Base-by-base conservation (phyloP, 2,329 filamentous ascomycete species). In the Emmonsia crescens region DNA sequence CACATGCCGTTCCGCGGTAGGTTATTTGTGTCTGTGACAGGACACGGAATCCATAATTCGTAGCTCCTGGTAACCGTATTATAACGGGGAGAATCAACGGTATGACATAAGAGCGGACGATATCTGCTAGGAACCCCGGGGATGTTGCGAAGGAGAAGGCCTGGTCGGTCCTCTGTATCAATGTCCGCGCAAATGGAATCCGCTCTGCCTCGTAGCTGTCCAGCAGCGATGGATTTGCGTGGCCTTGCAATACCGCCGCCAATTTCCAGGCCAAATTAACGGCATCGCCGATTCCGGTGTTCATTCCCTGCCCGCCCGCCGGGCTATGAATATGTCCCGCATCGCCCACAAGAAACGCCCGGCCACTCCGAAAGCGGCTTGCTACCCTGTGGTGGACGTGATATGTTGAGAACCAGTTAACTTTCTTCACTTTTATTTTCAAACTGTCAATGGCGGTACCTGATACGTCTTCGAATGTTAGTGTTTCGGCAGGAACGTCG, bases 271-370 rank as follows among this genome's bases (percentile, higher is more conserved):
- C 78, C 24, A 57, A 40, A 61, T 84, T 83, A 36, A 80, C 73
- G 0, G 80, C 77, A 61, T 84, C 82, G 29, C 80, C 78, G 24
- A 84, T 75, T 0, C 82, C 81, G 0, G 80, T 80, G 66, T 85
- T 84, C 79, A 85, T 81, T 0, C 83, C 83, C 66, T 83, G 82
- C 0, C 80, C 83, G 1, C 81, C 83, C 0, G 79, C 78, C 0
- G 81, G 81, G 44, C 75, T 81, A 63, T 84, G 81, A 14, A 82
- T 81, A 63, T 85, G 82, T 1, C 80, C 81, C 5, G 82, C 81
- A 61, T 85, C 83, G 16, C 83, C 82, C 1, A 79, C 82, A 0
- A 85, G 71, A 52, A 85, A 80, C 2, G 82, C 73, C 2, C 81
- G 76, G 2, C 78, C 77, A 27, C 75, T 73, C 5, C 78, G 77